Base-by-base conservation (phyloP, 768 basidiomycete genomes). In the Cystobasidium tubakii region DNA sequence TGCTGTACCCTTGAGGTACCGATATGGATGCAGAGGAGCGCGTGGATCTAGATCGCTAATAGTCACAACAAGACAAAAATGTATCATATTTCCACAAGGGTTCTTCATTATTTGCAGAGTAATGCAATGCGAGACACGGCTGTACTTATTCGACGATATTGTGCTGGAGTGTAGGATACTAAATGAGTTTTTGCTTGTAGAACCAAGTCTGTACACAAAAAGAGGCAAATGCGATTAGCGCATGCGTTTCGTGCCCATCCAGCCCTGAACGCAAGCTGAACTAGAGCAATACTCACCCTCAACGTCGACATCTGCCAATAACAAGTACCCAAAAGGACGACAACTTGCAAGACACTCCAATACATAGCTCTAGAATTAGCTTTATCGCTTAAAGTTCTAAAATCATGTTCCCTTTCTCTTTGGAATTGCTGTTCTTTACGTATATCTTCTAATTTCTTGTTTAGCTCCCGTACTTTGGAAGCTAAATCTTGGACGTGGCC, bases 381-480 rank as follows among this genome's bases (percentile, higher is more conserved):
- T 19, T 82, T 81, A 82, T 99, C 96, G 77, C 91, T 93, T 75
- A 97, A 82, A 82, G 92, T 84, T 44, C 96, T 84, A 80, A 90
- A 99, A 77, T 90, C 89, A 13, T 90, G 85, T 82, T 99, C 96
- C 76, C 96, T 84, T 83, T 99, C 95, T 53, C 96, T 86, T 83
- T 98, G 95, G 80, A 97, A 99, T 82, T 94, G 91, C 83, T 99
- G 96, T 82, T 98, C 96, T 29, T 92, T 85, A 57, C 92, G 85
- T 70, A 98, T 89, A 78, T 95, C 92, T 81, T 90, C 91, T 62
- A 99, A 84, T 81, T 92, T 95, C 79, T 88, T 86, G 82, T 98
- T 99, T 75, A 99, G 84, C 79, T 98, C 96, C 31, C 91, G 88
- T 70, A 99, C 85, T 82, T 91, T 92, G 62, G 85, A 80, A 0